Base-by-base conservation (phyloP, 73 alveolate genomes). In the Symbiodinium pilosum region DNA sequence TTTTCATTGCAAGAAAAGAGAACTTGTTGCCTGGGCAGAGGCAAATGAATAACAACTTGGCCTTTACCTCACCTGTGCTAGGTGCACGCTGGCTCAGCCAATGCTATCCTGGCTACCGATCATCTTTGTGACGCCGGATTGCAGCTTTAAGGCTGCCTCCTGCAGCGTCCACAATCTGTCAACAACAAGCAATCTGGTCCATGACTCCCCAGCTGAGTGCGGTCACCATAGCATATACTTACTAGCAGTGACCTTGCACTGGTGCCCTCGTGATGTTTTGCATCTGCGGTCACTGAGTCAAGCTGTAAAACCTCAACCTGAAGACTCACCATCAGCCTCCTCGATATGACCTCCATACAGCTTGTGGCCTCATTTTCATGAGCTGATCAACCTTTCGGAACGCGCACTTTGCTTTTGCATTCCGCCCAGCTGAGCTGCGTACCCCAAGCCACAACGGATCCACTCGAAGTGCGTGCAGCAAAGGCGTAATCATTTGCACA, bases 401-500 rank as follows among this genome's bases (percentile, higher is more conserved):
- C 59, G 14, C 59, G 21, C 14, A 9, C 59, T 14, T 9, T 47
- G 59, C 59, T 14, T 47, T 47, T 14, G 6, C 59, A 47, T 47
- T 6, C 59, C 59, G 59, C 21, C 59, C 59, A 43, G n/a, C 85
- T 73, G 11, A 36, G 44, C 85, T 34, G 43, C 44, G 41, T 40
- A 71, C 97, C 97, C 97, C 97, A 91, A 20, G 97, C 77, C 42
- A 91, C 97, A 43, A 91, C 97, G 12, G 83, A 18, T 28, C 97
- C 97, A 28, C 89, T 38, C 40, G 97, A 83, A 34, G 89, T 91
- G 0, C 97, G 97, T 2, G 97, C 97, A 11, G 83, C 73, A 24
- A 91, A 91, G 7, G 97, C 97, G 40, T 91, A 91, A 44, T 91
- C 97, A 34, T 91, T 91, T n/a, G 97, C 97, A 69, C 97, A 91